Percentiles rank a stretch among this genome's conserved stretches.
These are phyloP conservation scores for Colletotrichum higginsianum DNA, from an alignment of 2,329 filamentous ascomycete species.

Conservation along the genomic window DNA sequence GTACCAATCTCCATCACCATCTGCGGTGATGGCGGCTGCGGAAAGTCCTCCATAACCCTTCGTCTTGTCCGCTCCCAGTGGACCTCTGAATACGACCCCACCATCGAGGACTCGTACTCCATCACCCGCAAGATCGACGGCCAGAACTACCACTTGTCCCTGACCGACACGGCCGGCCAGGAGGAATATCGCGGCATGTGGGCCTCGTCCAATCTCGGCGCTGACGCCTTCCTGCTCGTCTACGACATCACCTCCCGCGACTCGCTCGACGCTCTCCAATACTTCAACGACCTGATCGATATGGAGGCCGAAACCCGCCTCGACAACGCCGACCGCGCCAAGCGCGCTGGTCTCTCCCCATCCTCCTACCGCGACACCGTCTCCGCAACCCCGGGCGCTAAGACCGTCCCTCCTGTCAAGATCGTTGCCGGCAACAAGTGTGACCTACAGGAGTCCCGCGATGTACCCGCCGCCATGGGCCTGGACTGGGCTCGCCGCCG, in stretches of 20 bases:
- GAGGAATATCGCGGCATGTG: constrained; percentile 92
- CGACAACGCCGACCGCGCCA: constrained; percentile 72
- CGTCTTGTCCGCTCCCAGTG: constrained; percentile 86
- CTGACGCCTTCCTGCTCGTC: constrained; percentile 87
- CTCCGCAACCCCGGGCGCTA: constrained; percentile 55
- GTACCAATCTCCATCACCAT: constrained; percentile 82
- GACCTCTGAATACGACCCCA: constrained; percentile 87
- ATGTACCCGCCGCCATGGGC: constrained; percentile 78
- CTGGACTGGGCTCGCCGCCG: constrained; percentile 82
- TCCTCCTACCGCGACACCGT: constrained; percentile 48
- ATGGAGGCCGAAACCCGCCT: constrained; percentile 82
- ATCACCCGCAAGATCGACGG: constrained; percentile 86
- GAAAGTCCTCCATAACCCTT: constrained; percentile 88
- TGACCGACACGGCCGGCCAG: constrained; percentile 90
- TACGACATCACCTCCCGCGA: constrained; percentile 85
- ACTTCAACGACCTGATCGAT: constrained; percentile 87
- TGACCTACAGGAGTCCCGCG: constrained; percentile 79
- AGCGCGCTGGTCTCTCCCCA: constrained; percentile 57
- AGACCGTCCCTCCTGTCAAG: constrained; percentile 80
- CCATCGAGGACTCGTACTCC: constrained; percentile 88
- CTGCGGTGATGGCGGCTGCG: constrained; percentile 88
- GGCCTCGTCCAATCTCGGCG: constrained; percentile 83
- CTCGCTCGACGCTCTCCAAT: constrained; percentile 79
- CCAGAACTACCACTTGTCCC: constrained; percentile 81
- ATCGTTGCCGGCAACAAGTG: constrained; percentile 91